Evolutionary conservation across 805 yeast species (phyloP), one percentile per base, ranked within the genome.

Genomic region (Myxozyma neglecta): DNA sequence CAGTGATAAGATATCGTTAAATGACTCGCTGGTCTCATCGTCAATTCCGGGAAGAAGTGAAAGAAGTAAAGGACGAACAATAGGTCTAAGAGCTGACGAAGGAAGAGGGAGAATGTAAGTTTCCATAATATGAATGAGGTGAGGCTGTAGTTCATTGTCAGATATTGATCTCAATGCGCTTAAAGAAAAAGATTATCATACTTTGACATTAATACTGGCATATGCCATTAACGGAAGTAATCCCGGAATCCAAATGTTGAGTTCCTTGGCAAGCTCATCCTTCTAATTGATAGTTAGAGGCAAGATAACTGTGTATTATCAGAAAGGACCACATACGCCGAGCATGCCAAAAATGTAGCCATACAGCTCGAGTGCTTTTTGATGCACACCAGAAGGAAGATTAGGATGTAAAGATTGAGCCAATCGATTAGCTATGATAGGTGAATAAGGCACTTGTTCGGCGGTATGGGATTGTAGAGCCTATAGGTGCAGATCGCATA

Each of bases 341-440:
- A 66, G 54, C 36, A 84, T 81, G 42, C 79, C 80, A 75, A 94
- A 90, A 1, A 93, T 82, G 56, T 78, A 76, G 24, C 82, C 84
- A 73, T 92, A 94, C 1, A 92, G 83, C 59, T 86, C 90, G 45
- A 94, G 75, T 0, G 97, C 82, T 71, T 90, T 94, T 67, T 88
- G 88, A 72, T 94, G 99, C 0, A 94, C 99, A 8, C 99, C 99
- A 53, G 96, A 89, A 0, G 99, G 99, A 10, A 94, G 79, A 54
- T 80, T 80, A 0, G 96, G 86, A 1, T 91, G 85, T 35, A 93
- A 76, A 63, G 98, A 94, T 46, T 87, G 83, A 0, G 97, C 84
- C 54, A 94, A 78, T 45, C 87, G 79, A 62, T 83, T 83, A 39
- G 96, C 84, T 0, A 94, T 85, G 53, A 83, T 82, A 13, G 82